Conservation (phyloP, 2,329 filamentous ascomycete genomes). For the Xylaria sp. region DNA sequence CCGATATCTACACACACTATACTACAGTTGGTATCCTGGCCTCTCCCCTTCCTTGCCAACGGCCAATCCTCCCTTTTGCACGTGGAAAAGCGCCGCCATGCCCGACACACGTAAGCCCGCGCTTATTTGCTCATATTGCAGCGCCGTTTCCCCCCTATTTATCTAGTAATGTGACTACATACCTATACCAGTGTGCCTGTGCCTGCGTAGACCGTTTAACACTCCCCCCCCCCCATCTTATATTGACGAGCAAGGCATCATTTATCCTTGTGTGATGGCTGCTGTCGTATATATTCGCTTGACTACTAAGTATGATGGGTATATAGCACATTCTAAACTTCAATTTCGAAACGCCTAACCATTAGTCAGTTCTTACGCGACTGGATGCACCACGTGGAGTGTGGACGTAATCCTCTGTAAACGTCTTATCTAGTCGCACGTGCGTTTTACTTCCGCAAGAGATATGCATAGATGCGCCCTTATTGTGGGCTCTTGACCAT, state of each 20-base stretch:
- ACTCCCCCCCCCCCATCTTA: neutral
- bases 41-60: neutral
- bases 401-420: neutral
- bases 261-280: neutral
- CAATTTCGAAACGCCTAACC: neutral
- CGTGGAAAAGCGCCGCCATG: conserved; percentile 17
- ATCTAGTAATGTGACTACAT: neutral
- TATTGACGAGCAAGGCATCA: neutral
- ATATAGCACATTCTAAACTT: neutral
- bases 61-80: conserved; percentile 9
- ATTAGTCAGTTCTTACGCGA: conserved; percentile 1
- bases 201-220: neutral
- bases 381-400: neutral
- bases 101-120: conserved; percentile 14
- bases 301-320: neutral
- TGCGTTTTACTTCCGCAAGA: neutral
- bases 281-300: neutral
- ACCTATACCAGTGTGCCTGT: no score
- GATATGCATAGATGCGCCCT: neutral
- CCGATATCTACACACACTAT: neutral
- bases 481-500: neutral
- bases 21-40: neutral
- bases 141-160: neutral
- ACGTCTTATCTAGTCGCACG: neutral
- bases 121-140: conserved; percentile 1